Base-by-base conservation (phyloP, 345 rosid species). In the Pelargonium nanum region DNA sequence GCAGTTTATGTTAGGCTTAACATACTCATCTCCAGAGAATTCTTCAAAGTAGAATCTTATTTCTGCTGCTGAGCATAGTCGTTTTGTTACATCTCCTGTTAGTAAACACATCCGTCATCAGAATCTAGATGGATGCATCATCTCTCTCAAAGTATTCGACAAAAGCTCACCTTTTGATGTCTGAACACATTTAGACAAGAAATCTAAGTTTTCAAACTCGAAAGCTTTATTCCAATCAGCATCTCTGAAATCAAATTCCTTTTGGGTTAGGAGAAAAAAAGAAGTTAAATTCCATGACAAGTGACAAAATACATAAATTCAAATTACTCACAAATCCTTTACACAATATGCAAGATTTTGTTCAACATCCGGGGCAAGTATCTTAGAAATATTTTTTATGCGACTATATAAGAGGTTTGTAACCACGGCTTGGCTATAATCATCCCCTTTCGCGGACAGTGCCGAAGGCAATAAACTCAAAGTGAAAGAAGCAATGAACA, bases 41-140 rank as follows among this genome's bases (percentile, higher is more conserved):
- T 75, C 74, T 53, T 16, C 67, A 65, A 87, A 84, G 75, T 83
- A 91, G 63, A 85, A 82, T 59, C 75, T 79, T 73, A 87, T 81
- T 71, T 91, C 97, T 60, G 91, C 86, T 56, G 85, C 86, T 53
- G 89, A 77, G 75, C 97, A 91, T 64, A 91, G 58, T 64, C 94
- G 72, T 15, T 61, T 57, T 50, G 89, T 78, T 22, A 87, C 24
- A 51, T 87, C 96, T 64, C 93, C 97, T 87, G 79, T 63, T 53
- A 68, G 67, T 59, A 23, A 64, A 55, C 22, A 50, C 26, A 63
- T 58, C 21, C 28, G 48, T 65, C 50, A 58, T 60, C 15, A 69
- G 65, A 30, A 62, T 22, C 64, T 32, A 17, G 53, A 40, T 22
- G 17, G 25, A 20, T 32, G 34, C 51, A 51, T 22, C 67, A 50